phyloP scores from a whole-genome alignment of 2,329 filamentous ascomycete species.

The Piedraia hortae region DNA sequence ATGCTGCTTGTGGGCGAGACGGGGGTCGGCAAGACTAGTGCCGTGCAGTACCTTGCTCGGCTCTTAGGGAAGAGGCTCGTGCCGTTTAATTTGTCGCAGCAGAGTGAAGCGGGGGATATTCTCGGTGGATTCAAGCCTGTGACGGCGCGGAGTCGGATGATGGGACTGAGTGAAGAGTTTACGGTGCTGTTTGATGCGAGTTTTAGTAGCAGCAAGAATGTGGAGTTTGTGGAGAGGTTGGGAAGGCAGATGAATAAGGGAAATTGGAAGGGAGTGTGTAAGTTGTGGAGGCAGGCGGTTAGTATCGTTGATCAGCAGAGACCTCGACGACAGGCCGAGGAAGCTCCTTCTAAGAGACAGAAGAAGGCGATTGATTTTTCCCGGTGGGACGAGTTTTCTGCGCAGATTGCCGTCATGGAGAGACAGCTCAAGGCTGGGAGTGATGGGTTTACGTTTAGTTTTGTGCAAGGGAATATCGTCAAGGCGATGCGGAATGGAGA shows the following conservation, averaged over 20 bases:
- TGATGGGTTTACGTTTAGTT: conserved; percentile 70
- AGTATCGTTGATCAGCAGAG: conserved; percentile 46
- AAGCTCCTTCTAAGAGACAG: conserved; percentile 45
- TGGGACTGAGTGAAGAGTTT: conserved; percentile 83
- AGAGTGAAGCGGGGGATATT: conserved; percentile 89
- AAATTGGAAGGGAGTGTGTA: conserved; percentile 68
- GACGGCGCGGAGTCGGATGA: conserved; percentile 60
- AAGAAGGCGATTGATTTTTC: conserved; percentile 23
- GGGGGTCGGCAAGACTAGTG: conserved; percentile 91
- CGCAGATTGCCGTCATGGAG: conserved; percentile 50
- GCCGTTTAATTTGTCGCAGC: conserved; percentile 87
- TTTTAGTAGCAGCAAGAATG: conserved; percentile 69
- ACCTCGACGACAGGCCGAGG: conserved; percentile 21
- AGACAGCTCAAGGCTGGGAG: conserved; percentile 46
- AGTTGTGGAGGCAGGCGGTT: conserved; percentile 67
- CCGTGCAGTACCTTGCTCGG: conserved; percentile 73
- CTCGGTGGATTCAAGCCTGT: conserved; percentile 92
- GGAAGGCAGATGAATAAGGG: conserved; percentile 52
- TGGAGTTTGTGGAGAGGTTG: conserved; percentile 58
- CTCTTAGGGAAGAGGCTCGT: conserved; percentile 64
- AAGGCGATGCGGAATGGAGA: conserved; percentile 89
- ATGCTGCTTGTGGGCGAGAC: conserved; percentile 93
- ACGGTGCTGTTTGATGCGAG: conserved; percentile 68
- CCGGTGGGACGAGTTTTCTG: conserved; percentile 58
- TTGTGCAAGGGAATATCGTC: conserved; percentile 85